phyloP scores from a whole-genome alignment of 2,329 filamentous ascomycete species.

The Fusarium marasasianum region DNA sequence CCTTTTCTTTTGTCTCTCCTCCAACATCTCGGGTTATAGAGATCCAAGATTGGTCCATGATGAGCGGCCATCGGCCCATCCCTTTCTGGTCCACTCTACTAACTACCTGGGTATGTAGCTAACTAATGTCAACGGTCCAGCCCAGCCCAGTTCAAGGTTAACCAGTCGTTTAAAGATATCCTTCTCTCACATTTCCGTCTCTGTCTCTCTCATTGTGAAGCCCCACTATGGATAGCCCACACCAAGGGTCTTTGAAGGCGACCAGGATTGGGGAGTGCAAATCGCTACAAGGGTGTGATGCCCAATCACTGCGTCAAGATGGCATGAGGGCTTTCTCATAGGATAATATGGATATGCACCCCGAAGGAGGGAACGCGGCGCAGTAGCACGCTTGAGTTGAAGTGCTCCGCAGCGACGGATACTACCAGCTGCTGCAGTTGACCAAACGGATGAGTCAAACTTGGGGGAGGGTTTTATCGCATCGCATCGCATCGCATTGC shows the following conservation, averaged over 20 bases:
- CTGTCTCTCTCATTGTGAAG: not conserved
- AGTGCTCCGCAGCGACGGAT: slow-evolving; percentile 26
- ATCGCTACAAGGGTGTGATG: slow-evolving; percentile 44
- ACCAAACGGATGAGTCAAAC: slow-evolving; percentile 40
- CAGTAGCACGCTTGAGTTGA: slow-evolving; percentile 44
- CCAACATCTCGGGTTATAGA: not conserved
- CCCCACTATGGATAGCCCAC: slow-evolving; percentile 24
- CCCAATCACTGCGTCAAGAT: slow-evolving; percentile 49
- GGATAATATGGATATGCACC: slow-evolving; percentile 46
- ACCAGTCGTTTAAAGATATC: slow-evolving; percentile 8
- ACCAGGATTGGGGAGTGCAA: slow-evolving; percentile 37
- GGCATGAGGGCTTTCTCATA: slow-evolving; percentile 42
- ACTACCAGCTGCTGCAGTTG: not conserved
- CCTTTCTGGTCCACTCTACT: slow-evolving; percentile 37
- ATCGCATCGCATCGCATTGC: slow-evolving; percentile 10
- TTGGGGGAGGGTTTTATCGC: slow-evolving; percentile 4
- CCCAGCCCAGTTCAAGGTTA: slow-evolving; percentile 5
- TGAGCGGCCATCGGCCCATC: slow-evolving; percentile 38
- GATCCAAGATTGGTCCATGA: slow-evolving; percentile 30
- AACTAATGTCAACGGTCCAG: slow-evolving; percentile 29
- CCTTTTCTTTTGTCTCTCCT: slow-evolving; percentile 11
- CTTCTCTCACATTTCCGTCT: not conserved
- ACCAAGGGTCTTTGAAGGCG: slow-evolving; percentile 28
- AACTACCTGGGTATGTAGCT: not conserved
- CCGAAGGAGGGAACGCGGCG: slow-evolving; percentile 56